Base-by-base conservation (phyloP, 768 basidiomycete genomes). In the Boletus rubescentipes region DNA sequence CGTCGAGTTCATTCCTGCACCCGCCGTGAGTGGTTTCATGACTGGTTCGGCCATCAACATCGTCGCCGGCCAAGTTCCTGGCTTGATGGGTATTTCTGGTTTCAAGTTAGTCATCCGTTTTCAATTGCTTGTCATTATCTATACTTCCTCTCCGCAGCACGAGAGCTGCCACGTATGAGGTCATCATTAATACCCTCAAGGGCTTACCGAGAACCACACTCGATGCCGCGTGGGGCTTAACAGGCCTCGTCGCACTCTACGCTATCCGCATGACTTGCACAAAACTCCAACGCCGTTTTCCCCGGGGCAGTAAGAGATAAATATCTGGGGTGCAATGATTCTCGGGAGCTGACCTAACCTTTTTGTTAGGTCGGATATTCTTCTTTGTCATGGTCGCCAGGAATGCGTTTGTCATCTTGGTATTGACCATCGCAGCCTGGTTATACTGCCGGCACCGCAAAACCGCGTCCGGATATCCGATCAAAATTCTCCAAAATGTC, bases 11-110 rank as follows among this genome's bases (percentile, higher is more conserved):
- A 98, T 95, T 57, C 89, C 91, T 18, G 79, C 83, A 8, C 89
- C 89, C 3, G 91, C 90, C 3, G 86, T 93, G 55, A 88, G 86
- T 61, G 89, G 88, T 18, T 91, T 96, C 75, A 97, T 99, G 94
- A 98, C 96, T 0, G 96, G 96, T 18, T 94, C 91, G n/a, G 96
- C 96, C 34, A 84, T 98, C 73, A 94, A 78, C 68, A 98, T 98
- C 62, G 87, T 85, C 15, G 79, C 85, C 16, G 85, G 92, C 32
- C 96, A 99, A 73, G 79, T 97, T 5, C 93, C 96, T 2, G 89
- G 87, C 0, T 70, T 99, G 41, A 84, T 99, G 77, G 97, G 95
- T 21, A 89, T 92, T 51, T 77, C 83, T 49, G 87, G 86, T 26
- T 91, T 97, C 68, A 79, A 90, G 91, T 91, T 55, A 63, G 87